Evolutionary conservation across 257 asterid genomes (phyloP).

Genomic region (Solanum corneliomulleri): DNA sequence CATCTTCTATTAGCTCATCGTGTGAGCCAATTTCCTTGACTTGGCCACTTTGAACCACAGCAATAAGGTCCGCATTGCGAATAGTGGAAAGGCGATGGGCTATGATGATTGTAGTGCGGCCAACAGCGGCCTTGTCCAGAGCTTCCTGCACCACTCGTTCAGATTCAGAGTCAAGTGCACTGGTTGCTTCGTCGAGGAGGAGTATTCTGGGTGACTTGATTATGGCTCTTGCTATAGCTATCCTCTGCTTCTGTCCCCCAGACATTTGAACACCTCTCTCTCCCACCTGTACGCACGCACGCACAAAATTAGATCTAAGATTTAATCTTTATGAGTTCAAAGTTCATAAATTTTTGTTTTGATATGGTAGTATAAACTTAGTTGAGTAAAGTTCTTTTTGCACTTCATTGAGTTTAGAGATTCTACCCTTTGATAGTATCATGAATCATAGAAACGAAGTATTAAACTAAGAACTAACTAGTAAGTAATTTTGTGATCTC

Average conservation of each 20-base stretch:
- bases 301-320: background rate
- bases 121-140: slow-evolving; percentile 69
- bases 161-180: slow-evolving; percentile 85
- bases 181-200: slow-evolving; percentile 89
- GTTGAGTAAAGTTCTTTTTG: background rate
- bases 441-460: background rate
- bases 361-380: background rate
- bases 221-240: slow-evolving; percentile 87
- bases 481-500: background rate
- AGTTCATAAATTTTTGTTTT: background rate
- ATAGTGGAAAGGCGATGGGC: slow-evolving; percentile 96
- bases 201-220: slow-evolving; percentile 59
- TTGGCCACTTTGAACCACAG: slow-evolving; percentile 58
- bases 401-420: background rate
- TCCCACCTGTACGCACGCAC: slow-evolving; percentile 51
- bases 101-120: slow-evolving; percentile 72
- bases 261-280: slow-evolving; percentile 93
- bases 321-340: background rate
- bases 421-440: background rate
- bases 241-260: slow-evolving; percentile 96
- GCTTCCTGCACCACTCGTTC: slow-evolving; percentile 80
- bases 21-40: slow-evolving; percentile 68
- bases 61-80: slow-evolving; percentile 66
- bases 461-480: background rate
- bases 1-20: slow-evolving; percentile 30